These are phyloP conservation scores for Claviceps digitariae DNA, from an alignment of 2,329 filamentous ascomycete genomes.

Conservation along the genomic window DNA sequence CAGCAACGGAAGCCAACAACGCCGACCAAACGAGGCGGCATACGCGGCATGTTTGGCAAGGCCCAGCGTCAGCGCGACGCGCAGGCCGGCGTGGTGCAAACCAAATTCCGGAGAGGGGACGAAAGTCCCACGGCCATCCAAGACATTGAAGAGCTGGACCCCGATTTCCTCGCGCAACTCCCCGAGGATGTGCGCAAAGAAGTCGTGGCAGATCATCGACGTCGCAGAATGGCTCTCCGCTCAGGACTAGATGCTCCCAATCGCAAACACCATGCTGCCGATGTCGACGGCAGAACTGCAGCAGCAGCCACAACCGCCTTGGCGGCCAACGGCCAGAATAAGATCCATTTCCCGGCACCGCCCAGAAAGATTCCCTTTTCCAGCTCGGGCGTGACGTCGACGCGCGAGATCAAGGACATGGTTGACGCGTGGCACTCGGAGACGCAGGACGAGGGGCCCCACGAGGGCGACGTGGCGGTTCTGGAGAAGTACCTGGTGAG, in stretches of 20 bases:
- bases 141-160: constrained; percentile 41
- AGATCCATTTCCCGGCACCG: constrained; percentile 31
- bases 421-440: constrained; percentile 63
- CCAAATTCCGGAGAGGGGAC: constrained; percentile 43
- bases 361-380: constrained; percentile 35
- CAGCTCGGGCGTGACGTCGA: constrained; percentile 25
- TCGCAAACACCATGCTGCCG: constrained; percentile 12
- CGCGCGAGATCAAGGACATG: constrained; percentile 56
- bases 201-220: constrained; percentile 57
- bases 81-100: constrained; percentile 53
- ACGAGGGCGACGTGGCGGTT: constrained; percentile 62
- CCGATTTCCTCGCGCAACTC: constrained; percentile 66
- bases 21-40: constrained; percentile 50
- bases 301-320: background rate
- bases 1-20: constrained; percentile 41
- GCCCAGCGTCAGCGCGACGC: constrained; percentile 39
- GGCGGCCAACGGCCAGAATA: constrained; percentile 24
- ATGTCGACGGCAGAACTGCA: constrained; percentile 11
- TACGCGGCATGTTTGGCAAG: constrained; percentile 26
- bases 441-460: constrained; percentile 63
- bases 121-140: constrained; percentile 16
- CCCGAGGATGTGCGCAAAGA: constrained; percentile 70
- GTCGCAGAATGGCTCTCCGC: constrained; percentile 42
- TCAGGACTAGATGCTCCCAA: constrained; percentile 31
- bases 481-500: constrained; percentile 57